These are phyloP conservation scores for Ophiostoma australiae DNA, from an alignment of 2,329 filamentous ascomycete species.

Conservation along the genomic window DNA sequence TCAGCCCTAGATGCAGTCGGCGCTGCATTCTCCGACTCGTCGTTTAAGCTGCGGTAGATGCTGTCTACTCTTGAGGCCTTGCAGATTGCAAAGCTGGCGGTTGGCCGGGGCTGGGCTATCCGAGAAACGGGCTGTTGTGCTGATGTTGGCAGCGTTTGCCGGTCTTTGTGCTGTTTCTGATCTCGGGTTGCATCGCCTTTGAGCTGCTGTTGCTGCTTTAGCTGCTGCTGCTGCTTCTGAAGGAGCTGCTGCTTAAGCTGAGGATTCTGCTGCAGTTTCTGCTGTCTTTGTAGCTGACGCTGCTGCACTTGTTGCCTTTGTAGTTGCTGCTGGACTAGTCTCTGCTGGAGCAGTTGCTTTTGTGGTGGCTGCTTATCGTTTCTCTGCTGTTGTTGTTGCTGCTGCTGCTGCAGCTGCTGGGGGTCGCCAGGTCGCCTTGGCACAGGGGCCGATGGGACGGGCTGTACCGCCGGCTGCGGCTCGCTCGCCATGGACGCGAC, in stretches of 20 bases:
- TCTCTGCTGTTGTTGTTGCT: background rate
- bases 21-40: conserved; percentile 10
- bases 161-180: conserved; percentile 11
- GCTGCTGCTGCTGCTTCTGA: conserved; percentile 18
- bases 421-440: conserved; percentile 15
- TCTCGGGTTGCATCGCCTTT: background rate
- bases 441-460: conserved; percentile 20
- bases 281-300: conserved; percentile 17
- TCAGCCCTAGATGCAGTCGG: background rate
- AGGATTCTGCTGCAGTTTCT: conserved; percentile 14
- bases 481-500: conserved; percentile 24
- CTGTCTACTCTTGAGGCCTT: background rate
- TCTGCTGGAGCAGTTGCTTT: conserved; percentile 24
- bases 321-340: conserved; percentile 20
- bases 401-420: conserved; percentile 18
- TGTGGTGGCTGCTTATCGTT: conserved; percentile 21
- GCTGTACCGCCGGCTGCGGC: conserved; percentile 17
- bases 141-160: background rate
- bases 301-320: conserved; percentile 17
- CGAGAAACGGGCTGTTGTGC: background rate
- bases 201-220: background rate
- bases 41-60: conserved; percentile 23
- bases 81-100: conserved; percentile 16
- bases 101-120: conserved; percentile 1
- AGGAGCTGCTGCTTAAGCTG: conserved; percentile 15